Base-by-base conservation (phyloP, 2,329 filamentous ascomycete genomes). In the Akanthomyces uredinophilus region DNA sequence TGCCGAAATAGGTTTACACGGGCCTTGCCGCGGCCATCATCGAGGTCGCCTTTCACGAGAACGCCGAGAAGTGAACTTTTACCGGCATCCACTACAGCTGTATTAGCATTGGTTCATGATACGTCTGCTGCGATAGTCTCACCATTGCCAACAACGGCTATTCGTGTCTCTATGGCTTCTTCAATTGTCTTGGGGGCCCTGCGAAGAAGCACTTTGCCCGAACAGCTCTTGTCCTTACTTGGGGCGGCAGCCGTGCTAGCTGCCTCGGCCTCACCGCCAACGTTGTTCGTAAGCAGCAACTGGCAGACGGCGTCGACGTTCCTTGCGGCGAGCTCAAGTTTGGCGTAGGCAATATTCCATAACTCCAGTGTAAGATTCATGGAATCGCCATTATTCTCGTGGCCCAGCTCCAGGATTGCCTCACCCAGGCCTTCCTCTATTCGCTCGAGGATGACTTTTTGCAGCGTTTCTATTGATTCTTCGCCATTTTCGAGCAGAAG, bases 61-160 rank as follows among this genome's bases (percentile, higher is more conserved):
- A 99, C 95, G 49, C 95, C 95, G 2, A 99, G 80, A 85, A 98
- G 89, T 32, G 95, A 98, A 72, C 91, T 96, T 78, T 99, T 99
- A 0, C 95, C 95, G 11, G 95, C 95, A 73, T 99, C 95, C 60
- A 99, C 89, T 88, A 65, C n/a, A 22, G 29, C 4, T n/a, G 1
- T 39, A 62, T 71, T 46, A 70, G 65, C 39, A 56, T n/a, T 29
- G 18, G 5, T 1, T 29, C 39, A 56, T 27, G 20, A 43, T 35
- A 18, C 6, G 41, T 27, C 32, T 29, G 27, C 27, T 20, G n/a
- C 16, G 32, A 41, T 37, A 3, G 16, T 18, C 56, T 22, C 73
- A 87, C 86, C 91, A 78, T 99, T 99, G 54, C 95, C 95, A 8
- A 99, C 95, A 0, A 99, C 95, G 1, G 94, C 95, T 77, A 99